Evolutionary conservation across 2,329 filamentous ascomycete genomes (phyloP), one percentile per base, ranked within the genome.

Genomic region (Scedosporium dehoogii): DNA sequence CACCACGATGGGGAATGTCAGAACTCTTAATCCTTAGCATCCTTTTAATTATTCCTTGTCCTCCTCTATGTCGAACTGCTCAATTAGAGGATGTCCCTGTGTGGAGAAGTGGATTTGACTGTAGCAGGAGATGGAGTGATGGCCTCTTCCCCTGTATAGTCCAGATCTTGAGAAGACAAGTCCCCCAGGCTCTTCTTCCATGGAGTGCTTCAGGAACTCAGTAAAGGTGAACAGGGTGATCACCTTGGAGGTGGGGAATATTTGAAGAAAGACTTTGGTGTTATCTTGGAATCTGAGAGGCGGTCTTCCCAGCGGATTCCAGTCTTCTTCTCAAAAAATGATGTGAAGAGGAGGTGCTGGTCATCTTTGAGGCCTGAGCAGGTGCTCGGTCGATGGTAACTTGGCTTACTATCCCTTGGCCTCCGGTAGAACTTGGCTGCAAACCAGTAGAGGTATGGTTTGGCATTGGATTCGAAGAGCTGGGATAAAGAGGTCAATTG

Each of bases 391-490:
- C 76, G 73, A 63, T 76, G 67, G 42, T 74, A 74, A 3, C 67
- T 71, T 6, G 76, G 70, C 18, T 73, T 70, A 5, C 66, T 68
- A 63, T 74, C 73, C 6, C 73, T 71, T 6, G 72, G 76, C 62
- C 73, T 75, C 60, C 76, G 76, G 67, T 76, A 77, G 66, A 76
- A 77, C 61, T 82, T 83, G 57, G 78, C 79, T 6, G 82, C 82
- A 56, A 84, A 82, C 66, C 80, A 81, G 73, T 90, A 92, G 0
- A 82, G 79, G 63, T 75, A 77, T 0, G 87, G 87, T 14, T 74
- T 73, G 10, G 79, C 75, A 64, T 84, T 79, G 4, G 86, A 88
- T 71, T 91, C 84, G 74, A 85, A 90, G 59, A 92, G 78, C 87
- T 91, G 65, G n/a, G 10, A 25, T 14, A 33, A 14, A 6, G 23